Evolutionary conservation across 225 moss, liverwort and hornwort genomes (phyloP).

Genomic region (Takakia lepidozioides): DNA sequence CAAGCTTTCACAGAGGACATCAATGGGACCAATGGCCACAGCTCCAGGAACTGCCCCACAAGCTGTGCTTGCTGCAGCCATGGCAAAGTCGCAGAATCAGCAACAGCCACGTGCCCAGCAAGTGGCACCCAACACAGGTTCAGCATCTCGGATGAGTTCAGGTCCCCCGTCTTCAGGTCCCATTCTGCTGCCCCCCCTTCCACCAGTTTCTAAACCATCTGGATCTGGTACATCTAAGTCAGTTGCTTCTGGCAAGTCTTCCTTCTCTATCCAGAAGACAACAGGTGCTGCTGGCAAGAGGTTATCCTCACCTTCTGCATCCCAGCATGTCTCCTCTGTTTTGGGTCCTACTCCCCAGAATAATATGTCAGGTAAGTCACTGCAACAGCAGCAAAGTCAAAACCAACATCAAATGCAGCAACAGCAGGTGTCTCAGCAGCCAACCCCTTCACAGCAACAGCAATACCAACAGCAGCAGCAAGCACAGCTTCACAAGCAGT

Average conservation of each 20-base stretch:
- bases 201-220: slow-evolving; percentile 28
- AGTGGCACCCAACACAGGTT: slow-evolving; percentile 12
- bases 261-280: slow-evolving; percentile 39
- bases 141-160: slow-evolving; percentile 21
- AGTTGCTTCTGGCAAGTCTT: slow-evolving; percentile 29
- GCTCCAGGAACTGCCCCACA: slow-evolving; percentile 52
- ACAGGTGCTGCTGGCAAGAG: slow-evolving; percentile 38
- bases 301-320: slow-evolving; percentile 32
- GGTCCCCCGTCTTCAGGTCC: slow-evolving; percentile 24
- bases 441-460: slow-evolving; percentile 31
- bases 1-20: slow-evolving; percentile 38
- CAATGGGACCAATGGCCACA: slow-evolving; percentile 37
- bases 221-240: slow-evolving; percentile 31
- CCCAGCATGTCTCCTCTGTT: slow-evolving; percentile 45
- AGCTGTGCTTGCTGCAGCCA: slow-evolving; percentile 68
- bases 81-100: slow-evolving; percentile 50
- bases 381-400: slow-evolving; percentile 25
- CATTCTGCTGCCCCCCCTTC: slow-evolving; percentile 28
- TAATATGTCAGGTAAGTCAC: slow-evolving; percentile 29
- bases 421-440: slow-evolving; percentile 30
- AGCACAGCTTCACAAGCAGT: slow-evolving; percentile 29
- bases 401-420: slow-evolving; percentile 15
- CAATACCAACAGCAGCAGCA: slow-evolving; percentile 30
- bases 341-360: slow-evolving; percentile 64
- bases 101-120: slow-evolving; percentile 29